Evolutionary conservation across 345 rosid species (phyloP), one percentile per base, ranked within the genome.

Genomic region (Mallotus nudiflorus): DNA sequence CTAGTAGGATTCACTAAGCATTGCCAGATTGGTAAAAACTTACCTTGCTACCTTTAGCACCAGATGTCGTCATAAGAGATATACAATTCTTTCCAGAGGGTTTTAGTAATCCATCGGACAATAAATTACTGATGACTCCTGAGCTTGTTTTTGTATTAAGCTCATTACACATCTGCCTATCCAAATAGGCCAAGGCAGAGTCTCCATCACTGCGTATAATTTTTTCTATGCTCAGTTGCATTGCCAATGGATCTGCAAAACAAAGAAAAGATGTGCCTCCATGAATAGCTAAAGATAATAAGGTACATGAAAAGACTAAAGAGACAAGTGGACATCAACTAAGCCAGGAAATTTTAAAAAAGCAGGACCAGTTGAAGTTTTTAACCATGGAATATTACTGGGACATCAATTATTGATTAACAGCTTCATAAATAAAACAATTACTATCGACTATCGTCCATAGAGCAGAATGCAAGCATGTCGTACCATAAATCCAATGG

Each of bases 21-120:
- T 28, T 33, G 40, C 28, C 33, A 66, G 33, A 58, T 54, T 60
- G 57, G 50, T 19, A 66, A 77, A 75, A 78, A 73, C 80, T 75
- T 78, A 95, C 99, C 94, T 85, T 90, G 75, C 97, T 93, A 55
- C 99, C 99, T 82, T 95, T 95, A 71, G 99, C 99, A 60, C 99
- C 99, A 75, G 97, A 87, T 60, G 88, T 89, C n/a, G 99, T 95
- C 99, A 95, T 95, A 52, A 95, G 87, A 45, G 97, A 89, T 45
- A 95, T 90, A 68, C 97, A 92, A 75, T 95, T 95, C 78, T 74
- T 86, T 68, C 89, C 96, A 28, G 96, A 84, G 15, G 94, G 82
- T 81, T 95, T 95, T 64, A 90, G 67, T 73, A 92, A 72, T 55
- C 96, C 97, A 64, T 90, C 96, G 59, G 97, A 86, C 75, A 95